A percentile compares a stretch with the other conserved stretches of the same genome.
Evolutionary conservation across 2,329 filamentous ascomycete species (phyloP).

Genomic region (Arthroderma sp.): DNA sequence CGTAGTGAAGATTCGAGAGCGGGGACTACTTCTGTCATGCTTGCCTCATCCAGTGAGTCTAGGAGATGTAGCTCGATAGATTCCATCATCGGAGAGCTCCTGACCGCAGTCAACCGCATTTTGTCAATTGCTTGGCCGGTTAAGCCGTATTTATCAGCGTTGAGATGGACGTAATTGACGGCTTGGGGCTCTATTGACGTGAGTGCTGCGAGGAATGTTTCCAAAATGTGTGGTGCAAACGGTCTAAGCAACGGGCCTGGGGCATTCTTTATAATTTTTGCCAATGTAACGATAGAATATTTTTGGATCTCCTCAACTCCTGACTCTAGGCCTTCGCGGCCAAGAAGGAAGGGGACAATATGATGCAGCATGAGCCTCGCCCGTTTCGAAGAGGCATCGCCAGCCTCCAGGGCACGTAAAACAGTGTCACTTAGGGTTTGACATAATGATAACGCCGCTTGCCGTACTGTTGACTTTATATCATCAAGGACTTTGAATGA

Average conservation of each 20-base stretch:
- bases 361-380: constrained; percentile 71
- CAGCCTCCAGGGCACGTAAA: constrained; percentile 72
- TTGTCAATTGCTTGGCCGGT: constrained; percentile 86
- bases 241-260: constrained; percentile 61
- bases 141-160: constrained; percentile 69
- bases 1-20: constrained; percentile 70
- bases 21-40: constrained; percentile 63
- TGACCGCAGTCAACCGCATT: constrained; percentile 66
- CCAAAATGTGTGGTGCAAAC: constrained; percentile 70
- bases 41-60: constrained; percentile 63
- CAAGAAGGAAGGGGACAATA: constrained; percentile 81
- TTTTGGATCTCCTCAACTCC: constrained; percentile 74
- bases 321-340: constrained; percentile 78
- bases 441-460: constrained; percentile 69
- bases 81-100: constrained; percentile 79
- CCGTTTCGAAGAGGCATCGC: constrained; percentile 52
- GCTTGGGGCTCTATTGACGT: constrained; percentile 81
- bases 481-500: constrained; percentile 90
- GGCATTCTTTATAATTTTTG: constrained; percentile 82
- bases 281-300: constrained; percentile 70
- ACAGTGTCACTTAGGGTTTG: constrained; percentile 73
- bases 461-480: constrained; percentile 80
- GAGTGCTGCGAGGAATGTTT: constrained; percentile 66
- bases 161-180: constrained; percentile 85
- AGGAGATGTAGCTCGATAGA: constrained; percentile 73